These are phyloP conservation scores for Citrus mangshanensis DNA, from an alignment of 345 rosid genomes.

Conservation along the genomic window DNA sequence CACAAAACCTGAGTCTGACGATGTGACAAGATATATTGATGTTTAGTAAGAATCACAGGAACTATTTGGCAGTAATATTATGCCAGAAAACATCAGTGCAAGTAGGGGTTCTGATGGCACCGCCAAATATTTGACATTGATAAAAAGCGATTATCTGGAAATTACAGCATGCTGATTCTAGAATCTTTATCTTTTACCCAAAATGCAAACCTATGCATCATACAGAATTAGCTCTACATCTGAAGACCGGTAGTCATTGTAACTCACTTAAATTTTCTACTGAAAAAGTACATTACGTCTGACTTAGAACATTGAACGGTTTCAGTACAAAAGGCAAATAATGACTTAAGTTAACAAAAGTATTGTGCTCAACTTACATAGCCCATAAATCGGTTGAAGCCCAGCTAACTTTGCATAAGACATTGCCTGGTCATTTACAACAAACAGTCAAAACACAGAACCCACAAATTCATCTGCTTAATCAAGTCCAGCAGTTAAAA, in stretches of 20 bases:
- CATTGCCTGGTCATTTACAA: constrained; percentile 80
- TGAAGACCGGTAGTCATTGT: neutral
- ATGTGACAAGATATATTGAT: neutral
- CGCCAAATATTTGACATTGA: neutral
- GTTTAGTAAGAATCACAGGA: neutral
- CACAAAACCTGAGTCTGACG: constrained; percentile 83
- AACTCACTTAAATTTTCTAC: neutral
- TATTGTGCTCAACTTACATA: constrained; percentile 60
- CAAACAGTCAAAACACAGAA: constrained; percentile 14
- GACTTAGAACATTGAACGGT: neutral
- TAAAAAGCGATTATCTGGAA: neutral
- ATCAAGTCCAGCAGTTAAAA: neutral
- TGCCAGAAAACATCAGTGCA: neutral
- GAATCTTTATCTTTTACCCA: neutral
- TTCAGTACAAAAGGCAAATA: neutral
- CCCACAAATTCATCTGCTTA: neutral
- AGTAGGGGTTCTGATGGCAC: neutral
- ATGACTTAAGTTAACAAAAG: neutral
- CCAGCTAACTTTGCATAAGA: constrained; percentile 99
- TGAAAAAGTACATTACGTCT: neutral
- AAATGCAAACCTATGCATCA: neutral
- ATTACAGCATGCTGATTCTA: neutral
- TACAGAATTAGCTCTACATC: neutral
- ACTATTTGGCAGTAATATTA: neutral
- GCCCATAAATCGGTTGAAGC: constrained; percentile 83